These are phyloP conservation scores for Fusarium poae DNA, from an alignment of 2,329 filamentous ascomycete genomes.

Conservation along the genomic window DNA sequence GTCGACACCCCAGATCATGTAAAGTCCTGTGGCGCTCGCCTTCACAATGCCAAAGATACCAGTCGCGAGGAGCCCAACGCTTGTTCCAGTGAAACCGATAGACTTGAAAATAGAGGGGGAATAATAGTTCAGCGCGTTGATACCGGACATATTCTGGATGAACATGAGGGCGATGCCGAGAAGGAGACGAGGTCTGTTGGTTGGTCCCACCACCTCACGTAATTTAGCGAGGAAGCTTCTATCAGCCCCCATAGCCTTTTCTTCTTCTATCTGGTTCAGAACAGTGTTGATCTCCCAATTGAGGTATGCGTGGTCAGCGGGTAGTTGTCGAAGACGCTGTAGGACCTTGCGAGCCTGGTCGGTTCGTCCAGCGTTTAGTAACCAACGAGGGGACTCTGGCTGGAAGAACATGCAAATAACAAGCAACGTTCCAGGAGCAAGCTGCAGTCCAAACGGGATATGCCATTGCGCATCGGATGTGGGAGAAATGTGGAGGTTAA, in stretches of 20 bases:
- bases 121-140: slow-evolving; percentile 23
- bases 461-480: slow-evolving; percentile 7
- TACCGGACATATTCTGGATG: slow-evolving; percentile 18
- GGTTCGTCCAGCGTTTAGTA: slow-evolving; percentile 1
- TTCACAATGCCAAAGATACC: slow-evolving; percentile 11
- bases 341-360: slow-evolving; percentile 5
- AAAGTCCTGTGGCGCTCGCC: slow-evolving; percentile 3
- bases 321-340: slow-evolving; percentile 6
- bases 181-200: slow-evolving; percentile 9
- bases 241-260: neutral
- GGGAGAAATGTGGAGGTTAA: neutral
- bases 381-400: slow-evolving; percentile 9
- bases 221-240: neutral
- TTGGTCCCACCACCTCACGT: neutral
- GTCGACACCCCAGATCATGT: slow-evolving; percentile 17
- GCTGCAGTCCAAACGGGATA: slow-evolving; percentile 3
- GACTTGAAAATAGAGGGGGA: slow-evolving; percentile 28
- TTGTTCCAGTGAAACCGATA: slow-evolving; percentile 30
- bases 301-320: neutral
- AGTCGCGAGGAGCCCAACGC: slow-evolving; percentile 8
- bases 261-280: slow-evolving; percentile 5
- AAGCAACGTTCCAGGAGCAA: slow-evolving; percentile 5
- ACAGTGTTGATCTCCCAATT: slow-evolving; percentile 10
- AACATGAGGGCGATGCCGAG: slow-evolving; percentile 10
- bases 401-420: slow-evolving; percentile 10